phyloP scores from a whole-genome alignment of 495 filamentous ascomycete genomes.

The Annulohypoxylon maeteangense region DNA sequence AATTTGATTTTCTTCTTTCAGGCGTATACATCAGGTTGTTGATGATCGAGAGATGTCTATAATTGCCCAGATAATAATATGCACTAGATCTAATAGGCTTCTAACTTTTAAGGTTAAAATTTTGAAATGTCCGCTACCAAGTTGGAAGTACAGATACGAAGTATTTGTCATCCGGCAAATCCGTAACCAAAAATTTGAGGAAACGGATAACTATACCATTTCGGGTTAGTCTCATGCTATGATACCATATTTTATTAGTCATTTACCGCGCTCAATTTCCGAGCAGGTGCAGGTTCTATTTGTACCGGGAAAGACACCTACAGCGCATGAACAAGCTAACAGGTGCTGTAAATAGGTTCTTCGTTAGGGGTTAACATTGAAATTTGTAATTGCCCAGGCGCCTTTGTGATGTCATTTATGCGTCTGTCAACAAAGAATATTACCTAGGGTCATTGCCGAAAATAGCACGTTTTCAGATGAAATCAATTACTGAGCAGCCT shows the following conservation, averaged over 20 bases:
- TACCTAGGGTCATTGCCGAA: not conserved
- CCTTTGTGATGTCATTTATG: conserved; percentile 22
- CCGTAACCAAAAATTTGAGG: no score
- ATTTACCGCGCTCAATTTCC: not conserved
- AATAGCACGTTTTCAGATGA: conserved; percentile 5
- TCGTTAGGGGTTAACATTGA: not conserved
- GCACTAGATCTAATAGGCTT: not conserved
- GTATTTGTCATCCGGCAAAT: not conserved
- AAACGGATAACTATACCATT: no score
- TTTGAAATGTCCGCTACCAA: not conserved
- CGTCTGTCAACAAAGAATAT: not conserved
- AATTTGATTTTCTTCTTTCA: not conserved
- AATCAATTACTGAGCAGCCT: not conserved
- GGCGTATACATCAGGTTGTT: not conserved
- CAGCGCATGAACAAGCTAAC: not conserved
- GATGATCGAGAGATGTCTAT: not conserved
- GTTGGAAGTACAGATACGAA: no score
- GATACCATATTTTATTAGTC: not conserved
- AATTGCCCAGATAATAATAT: not conserved
- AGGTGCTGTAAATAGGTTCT: not conserved
- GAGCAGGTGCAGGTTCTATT: not conserved
- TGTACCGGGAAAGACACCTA: not conserved
- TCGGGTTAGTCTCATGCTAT: no score
- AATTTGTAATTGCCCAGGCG: not conserved
- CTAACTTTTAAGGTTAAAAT: not conserved